phyloP scores from a whole-genome alignment of 2,329 filamentous ascomycete genomes.

The Verticillium zaregamsianum region DNA sequence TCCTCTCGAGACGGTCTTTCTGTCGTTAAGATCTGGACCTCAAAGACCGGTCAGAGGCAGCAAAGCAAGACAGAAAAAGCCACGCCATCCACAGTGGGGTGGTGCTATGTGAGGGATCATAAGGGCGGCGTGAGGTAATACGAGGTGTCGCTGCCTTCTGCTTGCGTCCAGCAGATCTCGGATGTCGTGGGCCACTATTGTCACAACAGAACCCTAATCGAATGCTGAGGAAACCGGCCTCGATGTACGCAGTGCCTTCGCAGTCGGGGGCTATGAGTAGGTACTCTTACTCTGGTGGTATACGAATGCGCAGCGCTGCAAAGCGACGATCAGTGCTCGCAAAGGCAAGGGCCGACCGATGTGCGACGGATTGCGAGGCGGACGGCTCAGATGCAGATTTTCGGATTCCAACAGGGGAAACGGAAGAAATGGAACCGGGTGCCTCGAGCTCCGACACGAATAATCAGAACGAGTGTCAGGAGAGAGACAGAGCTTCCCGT shows the following conservation, averaged over 20 bases:
- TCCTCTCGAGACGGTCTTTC: not conserved
- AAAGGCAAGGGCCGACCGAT: not conserved
- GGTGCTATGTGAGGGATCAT: not conserved
- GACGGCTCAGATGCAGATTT: not conserved
- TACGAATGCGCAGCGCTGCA: not conserved
- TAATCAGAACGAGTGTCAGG: not conserved
- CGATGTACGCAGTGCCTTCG: not conserved
- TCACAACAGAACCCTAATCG: not conserved
- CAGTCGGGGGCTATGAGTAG: too few relatives aligned
- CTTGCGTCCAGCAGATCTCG: not conserved
- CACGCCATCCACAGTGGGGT: not conserved
- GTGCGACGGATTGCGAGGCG: not conserved
- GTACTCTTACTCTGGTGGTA: not conserved
- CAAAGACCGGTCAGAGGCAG: not conserved
- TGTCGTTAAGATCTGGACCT: not conserved
- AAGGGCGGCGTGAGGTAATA: not conserved
- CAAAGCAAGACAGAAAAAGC: not conserved
- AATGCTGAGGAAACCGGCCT: not conserved
- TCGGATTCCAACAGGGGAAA: not conserved
- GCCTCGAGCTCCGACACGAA: not conserved
- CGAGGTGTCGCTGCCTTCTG: not conserved
- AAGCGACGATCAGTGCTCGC: not conserved
- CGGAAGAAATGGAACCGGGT: not conserved
- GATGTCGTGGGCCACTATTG: not conserved
- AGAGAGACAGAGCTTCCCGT: not conserved